A percentile compares a stretch with the other conserved stretches of the same genome.
These are phyloP conservation scores for Chionographis japonica DNA, from an alignment of 106 monocot genomes.

Conservation along the genomic window DNA sequence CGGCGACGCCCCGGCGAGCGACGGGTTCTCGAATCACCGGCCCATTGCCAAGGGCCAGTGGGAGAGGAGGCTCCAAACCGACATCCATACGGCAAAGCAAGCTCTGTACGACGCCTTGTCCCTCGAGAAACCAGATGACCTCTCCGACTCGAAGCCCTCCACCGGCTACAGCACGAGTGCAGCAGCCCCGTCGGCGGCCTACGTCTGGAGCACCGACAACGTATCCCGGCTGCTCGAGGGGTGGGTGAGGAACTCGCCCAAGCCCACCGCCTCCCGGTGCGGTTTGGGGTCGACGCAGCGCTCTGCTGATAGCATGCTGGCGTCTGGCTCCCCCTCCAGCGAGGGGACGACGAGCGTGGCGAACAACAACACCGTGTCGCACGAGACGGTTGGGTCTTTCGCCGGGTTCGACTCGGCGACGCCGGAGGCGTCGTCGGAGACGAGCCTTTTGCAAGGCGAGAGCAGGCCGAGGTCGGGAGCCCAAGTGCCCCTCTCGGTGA, in stretches of 20 bases:
- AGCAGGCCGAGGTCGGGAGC: neutral
- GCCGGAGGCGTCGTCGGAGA: too few species aligned
- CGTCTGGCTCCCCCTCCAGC: constrained; percentile 5
- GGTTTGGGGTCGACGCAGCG: too few species aligned
- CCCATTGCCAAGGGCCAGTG: constrained; percentile 28
- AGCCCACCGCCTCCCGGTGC: neutral
- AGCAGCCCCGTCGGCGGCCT: constrained; percentile 7
- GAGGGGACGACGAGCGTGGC: neutral
- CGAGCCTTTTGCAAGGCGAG: too few species aligned
- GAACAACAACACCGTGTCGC: neutral
- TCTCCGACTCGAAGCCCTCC: neutral
- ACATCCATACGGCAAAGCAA: constrained; percentile 36
- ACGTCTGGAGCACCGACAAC: constrained; percentile 32
- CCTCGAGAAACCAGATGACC: constrained; percentile 6
- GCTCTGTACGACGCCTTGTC: constrained; percentile 35
- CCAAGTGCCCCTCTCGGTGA: constrained; percentile 11
- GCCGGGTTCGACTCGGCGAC: too few species aligned
- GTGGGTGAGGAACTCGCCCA: constrained; percentile 11
- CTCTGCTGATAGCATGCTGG: neutral
- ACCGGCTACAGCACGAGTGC: neutral
- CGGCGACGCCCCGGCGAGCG: too few species aligned
- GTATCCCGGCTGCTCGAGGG: constrained; percentile 34
- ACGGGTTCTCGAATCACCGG: neutral
- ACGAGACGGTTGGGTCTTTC: neutral
- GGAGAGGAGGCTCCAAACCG: constrained; percentile 45